Base-by-base conservation (phyloP, 2,329 filamentous ascomycete species). In the Apiospora hydei region DNA sequence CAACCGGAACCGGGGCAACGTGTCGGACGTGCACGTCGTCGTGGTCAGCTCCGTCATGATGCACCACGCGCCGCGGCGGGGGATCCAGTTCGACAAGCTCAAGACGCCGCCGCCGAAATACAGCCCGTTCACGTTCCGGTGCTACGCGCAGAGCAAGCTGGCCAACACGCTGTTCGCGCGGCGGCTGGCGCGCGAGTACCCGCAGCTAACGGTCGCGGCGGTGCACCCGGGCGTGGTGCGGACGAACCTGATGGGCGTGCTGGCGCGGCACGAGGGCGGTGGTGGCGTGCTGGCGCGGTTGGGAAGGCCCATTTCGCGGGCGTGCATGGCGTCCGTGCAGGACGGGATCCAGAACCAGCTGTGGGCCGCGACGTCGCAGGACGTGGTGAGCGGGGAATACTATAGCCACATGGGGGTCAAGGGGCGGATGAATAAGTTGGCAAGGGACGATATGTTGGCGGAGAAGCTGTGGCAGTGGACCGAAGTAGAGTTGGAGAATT, bases 311-410 rank as follows among this genome's bases (percentile, higher is more conserved):
- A 26, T 61, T 5, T 61, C 53, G 16, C 53, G 30, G 16, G 41
- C 44, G 3, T 47, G 41, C 24, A 38, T 61, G 30, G 53, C 30
- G 26, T 61, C 53, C 16, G 53, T 61, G 13, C 78, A 82, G 66
- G 77, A 83, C 69, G 83, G 84, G n/a, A 77, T 80, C 46, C 80
- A 78, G 73, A 83, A 81, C 72, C 80, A 83, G 76, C 71, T 84
- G 13, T 85, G 82, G 81, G 82, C 81, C 38, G 74, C 74, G 13
- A 80, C 80, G 26, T 81, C 79, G 24, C 71, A 72, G 34, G 74
- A 76, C 26, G 75, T 78, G 69, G 76, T 73, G 76, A 75, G 61
- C 44, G 81, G 79, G 8, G 77, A 77, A 67, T 81, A 81, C 61
- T 84, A 84, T 72, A 79, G 79, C 69, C 82, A 82, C 5, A 77